Percentiles rank a stretch among this genome's conserved stretches.
These are phyloP conservation scores for Hordeum pubiflorum DNA, from an alignment of 202 grass and related monocot genomes.

Conservation along the genomic window DNA sequence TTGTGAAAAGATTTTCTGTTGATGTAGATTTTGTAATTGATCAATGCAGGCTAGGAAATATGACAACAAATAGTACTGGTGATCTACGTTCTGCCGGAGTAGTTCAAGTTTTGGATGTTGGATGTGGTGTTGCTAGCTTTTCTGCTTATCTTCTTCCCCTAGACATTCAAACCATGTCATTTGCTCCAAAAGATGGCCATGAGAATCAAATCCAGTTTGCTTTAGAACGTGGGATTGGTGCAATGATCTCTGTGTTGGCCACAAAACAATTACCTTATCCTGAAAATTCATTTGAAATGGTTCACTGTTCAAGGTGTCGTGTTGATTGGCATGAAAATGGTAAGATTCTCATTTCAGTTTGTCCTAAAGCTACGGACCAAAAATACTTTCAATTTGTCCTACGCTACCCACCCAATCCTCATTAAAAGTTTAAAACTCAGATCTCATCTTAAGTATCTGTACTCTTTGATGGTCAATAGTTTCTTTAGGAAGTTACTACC, in stretches of 20 bases:
- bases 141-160: conserved; percentile 85
- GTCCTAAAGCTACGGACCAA: neutral
- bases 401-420: no score
- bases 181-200: conserved; percentile 94
- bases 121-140: conserved; percentile 93
- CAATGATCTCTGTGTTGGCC: conserved; percentile 84
- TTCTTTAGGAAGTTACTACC: no score
- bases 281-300: conserved; percentile 88
- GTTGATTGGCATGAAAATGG: conserved; percentile 98
- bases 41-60: conserved; percentile 82
- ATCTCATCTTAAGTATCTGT: no score
- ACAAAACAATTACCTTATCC: conserved; percentile 85
- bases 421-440: no score
- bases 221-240: conserved; percentile 84
- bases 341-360: conserved; percentile 34
- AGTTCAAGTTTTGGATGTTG: conserved; percentile 87
- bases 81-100: conserved; percentile 74
- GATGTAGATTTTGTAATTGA: conserved; percentile 1
- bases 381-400: neutral
- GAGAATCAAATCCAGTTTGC: conserved; percentile 99
- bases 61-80: conserved; percentile 81
- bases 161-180: conserved; percentile 88
- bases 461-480: no score
- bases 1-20: no score
- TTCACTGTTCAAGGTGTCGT: conserved; percentile 90